Base-by-base conservation (phyloP, 1,284 basidiomycete species). In the Meripilus lineatus region DNA sequence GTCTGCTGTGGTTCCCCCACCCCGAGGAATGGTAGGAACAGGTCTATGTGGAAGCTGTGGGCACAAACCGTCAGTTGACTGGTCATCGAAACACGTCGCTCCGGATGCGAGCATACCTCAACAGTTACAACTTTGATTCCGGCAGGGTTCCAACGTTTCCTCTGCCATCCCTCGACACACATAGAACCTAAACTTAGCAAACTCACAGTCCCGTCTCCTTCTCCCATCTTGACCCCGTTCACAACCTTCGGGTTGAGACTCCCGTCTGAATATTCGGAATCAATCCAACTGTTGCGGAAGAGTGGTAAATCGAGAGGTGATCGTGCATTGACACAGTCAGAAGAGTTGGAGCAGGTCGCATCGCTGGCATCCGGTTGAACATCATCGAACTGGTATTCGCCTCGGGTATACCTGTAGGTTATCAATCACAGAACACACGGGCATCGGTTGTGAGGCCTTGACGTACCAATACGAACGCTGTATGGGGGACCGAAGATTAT, bases 191-290 rank as follows among this genome's bases (percentile, higher is more conserved):
- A 71, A 53, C 89, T 92, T 14, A 97, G 63, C 15, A 96, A 69
- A 48, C 87, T 85, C 5, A 98, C 95, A 1, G 96, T 99, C 4
- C 96, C 96, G 63, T 99, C 96, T 18, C 95, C 95, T 67, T 96
- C 91, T 33, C 90, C 89, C 64, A 93, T 81, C 55, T 85, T 89
- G 35, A 94, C 89, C 23, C 92, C 92, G 49, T 88, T 90, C 42
- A 76, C 70, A 28, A 91, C 84, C 65, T 81, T 84, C 5, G 90
- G 89, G 24, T 53, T 64, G 11, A 67, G 62, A 7, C 59, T 69
- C 46, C 87, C 84, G 51, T 87, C 72, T 3, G 84, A 85, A 50
- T 89, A 87, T 20, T 84, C 81, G 8, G 79, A 71, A 65, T 97
- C 93, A 52, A 97, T 96, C 79, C 82, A 89, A 52, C 81, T 87